Evolutionary conservation across 2,329 filamentous ascomycete genomes (phyloP), one percentile per base, ranked within the genome.

Genomic region (Rutstroemia sp.): DNA sequence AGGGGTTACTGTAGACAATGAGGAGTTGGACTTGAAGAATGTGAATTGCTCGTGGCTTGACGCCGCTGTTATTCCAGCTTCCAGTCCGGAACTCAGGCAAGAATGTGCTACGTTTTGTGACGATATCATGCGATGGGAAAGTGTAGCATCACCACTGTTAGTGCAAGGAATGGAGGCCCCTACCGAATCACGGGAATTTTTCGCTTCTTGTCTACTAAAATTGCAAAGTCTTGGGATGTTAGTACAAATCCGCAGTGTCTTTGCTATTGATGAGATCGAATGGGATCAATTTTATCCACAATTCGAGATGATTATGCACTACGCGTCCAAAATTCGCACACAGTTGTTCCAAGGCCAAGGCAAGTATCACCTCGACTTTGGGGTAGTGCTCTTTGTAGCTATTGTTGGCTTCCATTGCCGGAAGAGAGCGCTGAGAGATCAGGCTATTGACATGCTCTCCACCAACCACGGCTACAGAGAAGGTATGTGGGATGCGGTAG

Each of bases 401-500:
- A 48, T 59, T 48, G 54, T 55, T 19, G 51, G 45, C 10, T 37
- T 56, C 7, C 52, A 57, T 25, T 62, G 60, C 38, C 54, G 60
- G 16, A 46, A 60, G 41, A 37, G 19, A 21, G 25, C 41, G 6
- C 34, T 56, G 12, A 55, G 60, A 21, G 21, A 38, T 21, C 39
- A 49, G 52, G 55, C 54, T 5, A 58, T 62, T 23, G 30, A 51
- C 3, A 48, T 30, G 19, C 44, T 25, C n/a, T 42, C 38, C 6
- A 34, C 30, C 30, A 34, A 34, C 5, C 30, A 34, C 30, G 58
- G 52, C 6, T 59, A 62, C 38, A 39, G 51, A 30, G 60, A 62
- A 53, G 58, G 60, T 4, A 46, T 62, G n/a, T 62, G 58, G 57
- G 57, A 62, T 45, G 51, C 54, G 25, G 48, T 53, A 30, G 46